Conservation (phyloP, 305 asterid species). For the Rubia peregrina region DNA sequence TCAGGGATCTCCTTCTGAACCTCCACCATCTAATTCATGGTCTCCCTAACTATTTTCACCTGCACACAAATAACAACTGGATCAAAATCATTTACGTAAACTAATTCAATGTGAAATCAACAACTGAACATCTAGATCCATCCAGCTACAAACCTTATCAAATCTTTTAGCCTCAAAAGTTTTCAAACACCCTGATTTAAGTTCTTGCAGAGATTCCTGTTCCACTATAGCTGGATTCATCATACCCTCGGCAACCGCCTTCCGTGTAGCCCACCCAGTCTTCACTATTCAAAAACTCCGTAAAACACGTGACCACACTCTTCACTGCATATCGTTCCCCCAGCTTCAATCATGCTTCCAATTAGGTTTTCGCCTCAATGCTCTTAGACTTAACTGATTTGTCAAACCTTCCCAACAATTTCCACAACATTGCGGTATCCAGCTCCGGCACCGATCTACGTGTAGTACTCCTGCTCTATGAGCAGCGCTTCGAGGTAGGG, state of each 20-base stretch:
- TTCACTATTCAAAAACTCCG: conserved; percentile 62
- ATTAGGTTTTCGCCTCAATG: conserved; percentile 72
- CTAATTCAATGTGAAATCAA: background rate
- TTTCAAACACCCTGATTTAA: conserved; percentile 55
- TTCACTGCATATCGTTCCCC: conserved; percentile 40
- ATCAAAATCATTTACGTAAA: background rate
- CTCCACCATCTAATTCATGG: conserved; percentile 75
- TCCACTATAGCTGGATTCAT: conserved; percentile 50
- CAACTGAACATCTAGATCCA: background rate
- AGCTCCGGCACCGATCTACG: conserved; percentile 60
- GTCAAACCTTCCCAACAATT: conserved; percentile 48
- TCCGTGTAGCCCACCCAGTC: conserved; percentile 94
- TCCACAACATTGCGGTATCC: conserved; percentile 47
- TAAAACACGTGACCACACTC: conserved; percentile 49
- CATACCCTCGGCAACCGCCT: conserved; percentile 72
- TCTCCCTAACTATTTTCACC: conserved; percentile 85
- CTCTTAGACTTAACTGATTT: conserved; percentile 53
- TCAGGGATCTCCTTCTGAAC: conserved; percentile 84
- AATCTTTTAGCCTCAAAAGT: conserved; percentile 75
- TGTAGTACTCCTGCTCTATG: conserved; percentile 54
- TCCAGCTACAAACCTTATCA: conserved; percentile 51
- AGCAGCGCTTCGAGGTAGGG: conserved; percentile 69
- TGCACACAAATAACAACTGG: conserved; percentile 22
- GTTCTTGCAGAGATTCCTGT: conserved; percentile 44
- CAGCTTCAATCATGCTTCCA: conserved; percentile 49